These are phyloP conservation scores for Neurospora sp. DNA, from an alignment of 495 filamentous ascomycete species.

Conservation along the genomic window DNA sequence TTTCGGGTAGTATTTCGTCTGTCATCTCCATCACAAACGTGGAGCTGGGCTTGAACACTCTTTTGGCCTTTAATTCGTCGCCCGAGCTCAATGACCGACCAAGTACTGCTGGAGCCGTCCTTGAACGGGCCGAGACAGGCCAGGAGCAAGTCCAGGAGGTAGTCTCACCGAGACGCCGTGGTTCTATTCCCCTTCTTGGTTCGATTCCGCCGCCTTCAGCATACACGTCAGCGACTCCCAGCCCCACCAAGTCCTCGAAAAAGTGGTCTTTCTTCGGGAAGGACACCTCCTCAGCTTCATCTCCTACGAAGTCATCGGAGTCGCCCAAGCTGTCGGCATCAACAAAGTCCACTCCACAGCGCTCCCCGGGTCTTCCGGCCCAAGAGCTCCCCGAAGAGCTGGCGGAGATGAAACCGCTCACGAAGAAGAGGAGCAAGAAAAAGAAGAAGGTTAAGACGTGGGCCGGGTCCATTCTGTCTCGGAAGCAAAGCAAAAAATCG, in stretches of 20 bases:
- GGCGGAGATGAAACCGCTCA: constrained; percentile 10
- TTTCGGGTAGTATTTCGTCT: constrained; percentile 54
- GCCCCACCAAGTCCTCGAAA: constrained; percentile 35
- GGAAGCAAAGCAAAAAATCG: constrained; percentile 42
- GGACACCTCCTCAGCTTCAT: constrained; percentile 33
- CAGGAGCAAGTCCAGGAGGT: constrained; percentile 21
- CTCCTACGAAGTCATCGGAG: constrained; percentile 31
- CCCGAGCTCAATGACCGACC: constrained; percentile 31
- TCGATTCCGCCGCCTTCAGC: constrained; percentile 20
- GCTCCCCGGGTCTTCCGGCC: constrained; percentile 1
- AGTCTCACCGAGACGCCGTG: constrained; percentile 31
- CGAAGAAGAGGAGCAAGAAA: constrained; percentile 52
- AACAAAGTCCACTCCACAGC: constrained; percentile 7
- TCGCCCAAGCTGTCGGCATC: constrained; percentile 13
- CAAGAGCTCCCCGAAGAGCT: background rate
- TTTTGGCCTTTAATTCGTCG: constrained; percentile 16
- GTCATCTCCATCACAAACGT: constrained; percentile 39
- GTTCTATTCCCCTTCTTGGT: constrained; percentile 40
- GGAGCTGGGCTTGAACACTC: constrained; percentile 27
- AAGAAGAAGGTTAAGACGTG: constrained; percentile 73
- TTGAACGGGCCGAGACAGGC: constrained; percentile 34
- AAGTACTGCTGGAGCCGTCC: constrained; percentile 42
- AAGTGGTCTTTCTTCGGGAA: constrained; percentile 48
- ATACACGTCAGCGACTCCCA: constrained; percentile 25
- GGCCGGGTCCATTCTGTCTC: constrained; percentile 66